phyloP scores from a whole-genome alignment of 163 green algal species.

The Chlorella variabilis region DNA sequence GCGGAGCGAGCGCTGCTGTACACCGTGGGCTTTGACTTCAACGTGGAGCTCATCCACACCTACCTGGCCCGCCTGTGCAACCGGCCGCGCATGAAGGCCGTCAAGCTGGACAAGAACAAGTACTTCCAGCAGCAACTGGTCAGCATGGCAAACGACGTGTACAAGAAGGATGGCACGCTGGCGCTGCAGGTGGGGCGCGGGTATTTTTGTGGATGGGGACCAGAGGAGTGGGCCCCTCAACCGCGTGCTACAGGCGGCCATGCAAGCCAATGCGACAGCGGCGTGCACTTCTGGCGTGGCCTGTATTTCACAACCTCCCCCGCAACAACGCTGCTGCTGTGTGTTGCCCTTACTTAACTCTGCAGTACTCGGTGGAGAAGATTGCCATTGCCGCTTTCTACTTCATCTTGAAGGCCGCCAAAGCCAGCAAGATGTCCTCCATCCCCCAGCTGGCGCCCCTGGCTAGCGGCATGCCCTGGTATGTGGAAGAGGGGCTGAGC shows the following conservation, averaged over 20 bases:
- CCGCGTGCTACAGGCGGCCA: too few species aligned
- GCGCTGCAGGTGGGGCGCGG: conserved; percentile 43
- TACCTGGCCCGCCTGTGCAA: conserved; percentile 24
- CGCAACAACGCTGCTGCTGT: background rate
- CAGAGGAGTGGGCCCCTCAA: too few species aligned
- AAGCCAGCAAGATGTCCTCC: background rate
- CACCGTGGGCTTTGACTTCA: conserved; percentile 55
- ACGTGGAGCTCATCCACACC: conserved; percentile 42
- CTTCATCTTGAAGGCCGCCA: conserved; percentile 37
- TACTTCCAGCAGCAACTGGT: conserved; percentile 20
- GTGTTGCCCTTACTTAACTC: too few species aligned
- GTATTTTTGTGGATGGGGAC: too few species aligned
- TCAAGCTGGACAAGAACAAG: background rate
- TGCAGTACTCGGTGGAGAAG: conserved; percentile 17
- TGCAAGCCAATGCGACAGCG: too few species aligned
- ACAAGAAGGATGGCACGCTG: conserved; percentile 36
- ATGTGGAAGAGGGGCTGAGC: conserved; percentile 42
- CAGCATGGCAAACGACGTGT: conserved; percentile 34
- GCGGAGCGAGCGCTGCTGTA: conserved; percentile 42
- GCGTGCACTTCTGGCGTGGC: background rate
- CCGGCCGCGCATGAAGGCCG: conserved; percentile 2
- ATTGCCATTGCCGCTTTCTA: conserved; percentile 38
- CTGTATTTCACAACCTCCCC: background rate
- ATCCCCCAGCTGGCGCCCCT: background rate
- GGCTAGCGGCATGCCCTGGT: conserved; percentile 17